Evolutionary conservation across 2,329 filamentous ascomycete genomes (phyloP), one percentile per base, ranked within the genome.

Genomic region (Fusarium stilboides): DNA sequence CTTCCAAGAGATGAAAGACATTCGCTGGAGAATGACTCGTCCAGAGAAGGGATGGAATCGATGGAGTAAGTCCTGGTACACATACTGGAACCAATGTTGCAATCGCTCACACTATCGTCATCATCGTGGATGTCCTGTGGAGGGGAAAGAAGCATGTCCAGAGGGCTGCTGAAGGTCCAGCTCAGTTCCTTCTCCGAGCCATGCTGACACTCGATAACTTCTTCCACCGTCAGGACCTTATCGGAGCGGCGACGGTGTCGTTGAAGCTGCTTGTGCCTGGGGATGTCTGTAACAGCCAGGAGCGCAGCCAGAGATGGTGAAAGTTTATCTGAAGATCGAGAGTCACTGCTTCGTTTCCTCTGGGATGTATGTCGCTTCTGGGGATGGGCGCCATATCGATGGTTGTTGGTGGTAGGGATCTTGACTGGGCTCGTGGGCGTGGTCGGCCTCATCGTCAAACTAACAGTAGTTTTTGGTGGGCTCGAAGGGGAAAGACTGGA

Each of bases 221-320:
- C 86, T 59, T 88, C 85, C 13, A 89, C 84, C 0, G 86, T 88
- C 79, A 89, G 56, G 28, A 62, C 55, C 57, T 74, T 75, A 19
- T 75, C 73, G 13, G 66, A 60, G 42, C 69, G 63, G 37, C 73
- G 76, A 26, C 75, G 73, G 37, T 73, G 80, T 36, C 79, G 78
- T 47, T 79, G 76, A 28, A 78, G 76, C 56, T 79, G 83, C 26
- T 69, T 83, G 78, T 50, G 84, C 77, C 69, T 82, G 4, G 87
- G 89, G 50, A 91, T 91, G 65, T 83, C 85, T 31, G 89, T 91
- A 54, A 89, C 81, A 33, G 89, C 89, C 34, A 91, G 80, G 28
- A 91, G 80, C 14, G 87, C 87, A 8, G 87, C 87, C 28, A 91
- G 84, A 0, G 88, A 89, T 0, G 88, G 84, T 7, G 88, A 85